These are phyloP conservation scores for Tetracladium maxilliforme DNA, from an alignment of 2,329 filamentous ascomycete genomes.

Conservation along the genomic window DNA sequence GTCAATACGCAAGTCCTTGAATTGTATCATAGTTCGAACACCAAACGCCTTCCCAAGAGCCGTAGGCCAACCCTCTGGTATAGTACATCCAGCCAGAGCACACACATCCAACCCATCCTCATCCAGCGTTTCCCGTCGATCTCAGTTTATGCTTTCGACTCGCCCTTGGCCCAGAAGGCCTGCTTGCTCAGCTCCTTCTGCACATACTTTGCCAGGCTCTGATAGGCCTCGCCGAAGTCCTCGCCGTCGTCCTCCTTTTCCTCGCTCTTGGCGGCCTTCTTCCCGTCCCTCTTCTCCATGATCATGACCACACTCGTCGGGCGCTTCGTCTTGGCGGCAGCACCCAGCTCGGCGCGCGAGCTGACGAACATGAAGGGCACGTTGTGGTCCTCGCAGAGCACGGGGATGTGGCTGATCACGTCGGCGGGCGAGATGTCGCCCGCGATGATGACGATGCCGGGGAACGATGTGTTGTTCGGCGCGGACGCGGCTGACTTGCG, in stretches of 20 bases:
- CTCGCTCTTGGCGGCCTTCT: constrained; percentile 17
- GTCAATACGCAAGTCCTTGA: no score
- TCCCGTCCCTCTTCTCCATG: constrained; percentile 35
- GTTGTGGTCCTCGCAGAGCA: constrained; percentile 95
- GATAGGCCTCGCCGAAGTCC: constrained; percentile 49
- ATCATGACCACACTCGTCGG: constrained; percentile 95
- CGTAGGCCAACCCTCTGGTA: no score
- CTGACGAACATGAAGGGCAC: constrained; percentile 94
- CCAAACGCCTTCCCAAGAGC: no score
- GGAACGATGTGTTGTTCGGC: constrained; percentile 46
- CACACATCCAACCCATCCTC: no score
- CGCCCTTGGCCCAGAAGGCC: no score
- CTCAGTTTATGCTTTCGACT: no score
- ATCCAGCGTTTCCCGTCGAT: no score
- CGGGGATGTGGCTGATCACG: constrained; percentile 94
- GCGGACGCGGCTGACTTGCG: constrained; percentile 71
- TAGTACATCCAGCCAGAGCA: no score
- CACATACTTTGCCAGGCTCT: constrained; percentile 48
- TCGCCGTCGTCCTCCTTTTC: constrained; percentile 32
- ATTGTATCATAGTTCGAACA: no score
- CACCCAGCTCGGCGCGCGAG: constrained; percentile 84
- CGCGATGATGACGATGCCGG: constrained; percentile 77
- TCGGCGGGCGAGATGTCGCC: constrained; percentile 98
- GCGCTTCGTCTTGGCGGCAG: constrained; percentile 86
- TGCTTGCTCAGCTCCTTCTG: constrained; percentile 49